Conservation (phyloP, 208 protist species). For the Leishmania mexicana region DNA sequence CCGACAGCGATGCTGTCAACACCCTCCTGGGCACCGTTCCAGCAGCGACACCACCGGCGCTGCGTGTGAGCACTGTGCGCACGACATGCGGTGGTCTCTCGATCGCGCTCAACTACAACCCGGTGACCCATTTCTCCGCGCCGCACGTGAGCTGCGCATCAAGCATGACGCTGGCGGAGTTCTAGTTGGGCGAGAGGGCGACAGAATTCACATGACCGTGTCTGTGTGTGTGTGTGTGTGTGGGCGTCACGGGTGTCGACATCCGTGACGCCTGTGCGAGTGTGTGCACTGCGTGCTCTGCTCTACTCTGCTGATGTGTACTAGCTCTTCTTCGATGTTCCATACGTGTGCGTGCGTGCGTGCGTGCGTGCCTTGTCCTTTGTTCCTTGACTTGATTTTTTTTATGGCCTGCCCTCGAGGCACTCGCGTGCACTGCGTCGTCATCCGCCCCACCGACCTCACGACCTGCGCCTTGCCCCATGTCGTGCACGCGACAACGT, state of each 20-base stretch:
- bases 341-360: neutral
- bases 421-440: neutral
- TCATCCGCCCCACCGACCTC: neutral
- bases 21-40: neutral
- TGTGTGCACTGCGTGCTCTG: neutral
- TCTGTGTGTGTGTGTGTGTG: slow-evolving; percentile 4
- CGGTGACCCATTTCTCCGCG: slow-evolving; percentile 41
- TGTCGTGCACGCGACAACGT: neutral
- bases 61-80: slow-evolving; percentile 18
- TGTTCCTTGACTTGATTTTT: neutral
- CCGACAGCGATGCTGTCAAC: neutral
- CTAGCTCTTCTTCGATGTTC: neutral
- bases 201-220: neutral
- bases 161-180: slow-evolving; percentile 26
- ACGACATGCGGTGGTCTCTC: slow-evolving; percentile 27
- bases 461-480: too few species aligned
- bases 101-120: slow-evolving; percentile 44
- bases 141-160: slow-evolving; percentile 28
- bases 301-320: too few species aligned
- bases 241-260: neutral
- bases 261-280: neutral
- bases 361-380: neutral
- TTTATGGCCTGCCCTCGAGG: neutral
- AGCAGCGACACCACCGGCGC: neutral
- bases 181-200: neutral